Evolutionary conservation across 73 alveolate species (phyloP), one percentile per base, ranked within the genome.

Genomic region (Diophrys appendiculata): DNA sequence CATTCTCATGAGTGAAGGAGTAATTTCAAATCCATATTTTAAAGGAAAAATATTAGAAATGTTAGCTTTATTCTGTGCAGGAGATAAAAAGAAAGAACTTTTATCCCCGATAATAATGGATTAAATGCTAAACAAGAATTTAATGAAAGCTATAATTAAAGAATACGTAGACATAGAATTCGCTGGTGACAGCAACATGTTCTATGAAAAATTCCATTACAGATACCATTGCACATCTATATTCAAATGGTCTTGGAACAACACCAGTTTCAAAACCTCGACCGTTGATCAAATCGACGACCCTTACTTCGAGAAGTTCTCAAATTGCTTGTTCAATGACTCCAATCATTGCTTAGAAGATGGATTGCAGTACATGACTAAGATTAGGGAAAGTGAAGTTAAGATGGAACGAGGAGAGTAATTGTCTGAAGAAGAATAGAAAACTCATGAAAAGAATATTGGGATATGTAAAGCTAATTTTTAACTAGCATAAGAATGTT

Each of bases 331-430:
- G 27, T 74, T 92, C 43, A 92, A 92, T 71, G 97, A 92, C 53
- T 78, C 85, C 64, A 92, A 82, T 43, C 88, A 78, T 29, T 92
- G 97, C 43, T 64, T 86, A 69, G 95, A 92, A 55, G 97, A 92
- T 73, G 97, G 97, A 3, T 33, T 92, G 0, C 68, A 74, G 13
- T 82, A 88, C 72, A 31, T 89, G 73, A 56, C 34, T n/a, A 69
- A 84, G 74, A 83, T 89, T 0, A 88, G 78, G 74, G 77, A 82
- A 43, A 54, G 53, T 56, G 91, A 80, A 53, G 72, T 52, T 28
- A 86, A 71, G 67, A 73, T 80, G 14, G 77, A 67, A 26, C 0
- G 67, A 43, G 83, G 73, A 30, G 80, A 68, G 30, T 22, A 25
- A 52, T 73, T 75, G 24, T 55, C 91, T 35, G 73, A 78, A 24